Base-by-base conservation (phyloP, 805 yeast species). In the Nakazawaea ernobii region DNA sequence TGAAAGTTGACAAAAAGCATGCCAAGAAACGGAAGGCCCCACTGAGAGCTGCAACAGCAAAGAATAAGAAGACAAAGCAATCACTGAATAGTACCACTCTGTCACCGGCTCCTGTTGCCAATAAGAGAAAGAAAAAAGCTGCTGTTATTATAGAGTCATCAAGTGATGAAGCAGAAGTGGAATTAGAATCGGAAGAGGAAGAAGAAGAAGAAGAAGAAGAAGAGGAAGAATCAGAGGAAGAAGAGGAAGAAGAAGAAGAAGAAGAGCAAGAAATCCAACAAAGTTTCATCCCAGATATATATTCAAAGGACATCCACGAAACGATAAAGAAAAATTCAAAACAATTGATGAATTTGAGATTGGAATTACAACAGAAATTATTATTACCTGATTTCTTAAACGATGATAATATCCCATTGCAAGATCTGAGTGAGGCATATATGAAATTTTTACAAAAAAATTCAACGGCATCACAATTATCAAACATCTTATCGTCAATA, bases 181-280 rank as follows among this genome's bases (percentile, higher is more conserved):
- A 54, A 20, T 56, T 54, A 9, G 57, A 50, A 8, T 55, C 38
- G 20, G 48, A 37, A 15, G 48, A 45, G 15, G 45, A 39, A 9
- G 53, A 42, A 24, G 55, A 47, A 26, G 65, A 55, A 6, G 55
- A 49, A 11, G 59, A 51, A 8, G 43, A 24, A 17, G 28, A 14
- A 13, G 39, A 33, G 27, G 42, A 40, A 8, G 48, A 42, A 24
- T 43, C 33, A 10, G 59, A 54, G 15, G 56, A 55, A 8, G 57
- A 50, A 8, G 55, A 43, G 20, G 48, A 37, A 24, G 48, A 45
- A 24, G 45, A 48, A 26, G 65, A 55, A 6, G 55, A 49, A 10
- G 59, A 51, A 8, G 43, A 24, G n/a, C 20, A 15, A 13, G 39
- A 43, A 15, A 7, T 29, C 4, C 11, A 13, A 28, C 40, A 45